A percentile compares a stretch with the other conserved stretches of the same genome.
Conservation (phyloP, 495 filamentous ascomycete genomes). For the Penicillium samsonianum region DNA sequence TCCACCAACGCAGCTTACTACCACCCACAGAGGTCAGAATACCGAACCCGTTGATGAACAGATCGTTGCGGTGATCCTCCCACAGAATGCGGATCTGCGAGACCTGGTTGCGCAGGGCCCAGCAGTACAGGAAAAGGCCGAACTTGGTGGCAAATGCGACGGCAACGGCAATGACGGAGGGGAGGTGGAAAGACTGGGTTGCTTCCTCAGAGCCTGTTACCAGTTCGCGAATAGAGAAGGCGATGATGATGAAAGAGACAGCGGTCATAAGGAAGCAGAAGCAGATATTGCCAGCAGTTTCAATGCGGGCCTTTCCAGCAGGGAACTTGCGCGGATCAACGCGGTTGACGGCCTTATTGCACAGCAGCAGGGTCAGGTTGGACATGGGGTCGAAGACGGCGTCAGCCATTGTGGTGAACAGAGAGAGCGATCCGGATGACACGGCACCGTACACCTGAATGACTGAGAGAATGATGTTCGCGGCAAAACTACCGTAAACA, state of each 20-base stretch:
- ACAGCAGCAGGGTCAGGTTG: conserved; percentile 85
- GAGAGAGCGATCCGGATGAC: conserved; percentile 81
- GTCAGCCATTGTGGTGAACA: conserved; percentile 98
- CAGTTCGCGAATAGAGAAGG: conserved; percentile 76
- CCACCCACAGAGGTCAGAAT: conserved; percentile 86
- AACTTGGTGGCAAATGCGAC: conserved; percentile 86
- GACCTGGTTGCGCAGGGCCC: conserved; percentile 83
- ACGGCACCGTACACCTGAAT: conserved; percentile 89
- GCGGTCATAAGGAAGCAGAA: conserved; percentile 97
- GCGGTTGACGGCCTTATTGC: conserved; percentile 80
- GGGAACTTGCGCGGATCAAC: conserved; percentile 92
- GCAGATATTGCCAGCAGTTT: conserved; percentile 93
- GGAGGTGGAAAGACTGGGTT: conserved; percentile 70
- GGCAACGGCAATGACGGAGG: conserved; percentile 84
- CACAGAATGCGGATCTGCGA: conserved; percentile 90
- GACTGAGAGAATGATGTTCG: conserved; percentile 75
- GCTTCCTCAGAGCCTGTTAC: conserved; percentile 39
- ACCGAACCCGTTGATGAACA: conserved; percentile 90
- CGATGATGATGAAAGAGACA: conserved; percentile 88
- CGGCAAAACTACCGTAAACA: conserved; percentile 83
- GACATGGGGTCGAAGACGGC: conserved; percentile 92
- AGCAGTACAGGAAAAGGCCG: conserved; percentile 86
- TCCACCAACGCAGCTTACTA: conserved; percentile 86
- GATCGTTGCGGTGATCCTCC: conserved; percentile 86
- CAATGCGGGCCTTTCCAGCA: conserved; percentile 89